phyloP scores from a whole-genome alignment of 768 basidiomycete genomes.

The Floccularia luteovirens region DNA sequence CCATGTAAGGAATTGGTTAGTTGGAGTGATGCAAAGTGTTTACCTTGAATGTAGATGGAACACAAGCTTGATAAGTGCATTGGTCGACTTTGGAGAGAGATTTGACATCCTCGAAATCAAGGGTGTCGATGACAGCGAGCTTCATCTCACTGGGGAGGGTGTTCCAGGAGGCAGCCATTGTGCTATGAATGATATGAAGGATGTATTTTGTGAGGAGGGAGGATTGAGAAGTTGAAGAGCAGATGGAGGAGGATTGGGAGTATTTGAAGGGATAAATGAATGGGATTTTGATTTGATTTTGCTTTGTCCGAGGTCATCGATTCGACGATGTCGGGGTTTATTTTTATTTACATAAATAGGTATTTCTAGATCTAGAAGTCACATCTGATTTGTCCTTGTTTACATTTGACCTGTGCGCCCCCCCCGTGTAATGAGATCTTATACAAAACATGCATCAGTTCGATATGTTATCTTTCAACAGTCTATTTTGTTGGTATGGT shows the following conservation, averaged over 20 bases:
- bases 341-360: conserved; percentile 5
- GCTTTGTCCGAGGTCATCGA: conserved; percentile 24
- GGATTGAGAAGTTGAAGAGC: background rate
- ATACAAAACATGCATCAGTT: no score
- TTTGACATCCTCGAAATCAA: conserved; percentile 35
- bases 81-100: conserved; percentile 42
- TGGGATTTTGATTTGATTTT: conserved; percentile 4
- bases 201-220: background rate
- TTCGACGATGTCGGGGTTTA: conserved; percentile 24
- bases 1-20: background rate
- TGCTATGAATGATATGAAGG: conserved; percentile 5
- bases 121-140: conserved; percentile 43
- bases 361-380: background rate
- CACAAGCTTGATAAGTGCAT: conserved; percentile 42
- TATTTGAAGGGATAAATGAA: conserved; percentile 1
- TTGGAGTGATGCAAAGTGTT: background rate
- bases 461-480: no score
- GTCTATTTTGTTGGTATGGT: no score
- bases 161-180: conserved; percentile 31
- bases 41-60: conserved; percentile 56
- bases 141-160: conserved; percentile 61
- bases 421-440: no score
- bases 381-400: background rate
- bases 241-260: background rate
- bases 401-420: no score